These are phyloP conservation scores for Penicillium robsamsonii DNA, from an alignment of 495 filamentous ascomycete species.

Conservation along the genomic window DNA sequence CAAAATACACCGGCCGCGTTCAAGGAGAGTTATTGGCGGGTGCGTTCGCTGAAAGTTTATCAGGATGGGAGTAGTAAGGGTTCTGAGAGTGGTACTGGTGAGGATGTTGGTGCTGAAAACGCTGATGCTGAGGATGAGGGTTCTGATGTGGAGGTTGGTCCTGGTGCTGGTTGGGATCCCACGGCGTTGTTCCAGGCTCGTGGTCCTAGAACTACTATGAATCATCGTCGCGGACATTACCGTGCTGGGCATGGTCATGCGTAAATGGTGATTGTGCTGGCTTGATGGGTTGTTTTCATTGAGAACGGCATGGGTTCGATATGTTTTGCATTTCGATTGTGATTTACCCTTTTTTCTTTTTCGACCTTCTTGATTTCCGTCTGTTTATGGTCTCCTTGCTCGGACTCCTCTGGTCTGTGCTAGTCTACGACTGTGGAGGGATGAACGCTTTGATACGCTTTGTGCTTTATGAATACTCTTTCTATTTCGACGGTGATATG, in stretches of 20 bases:
- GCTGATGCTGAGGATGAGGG: background rate
- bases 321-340: slow-evolving; percentile 3
- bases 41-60: slow-evolving; percentile 65
- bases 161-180: background rate
- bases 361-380: background rate
- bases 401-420: background rate
- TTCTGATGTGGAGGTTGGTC: too few species aligned
- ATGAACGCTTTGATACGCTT: slow-evolving; percentile 1
- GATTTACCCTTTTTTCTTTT: background rate
- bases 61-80: slow-evolving; percentile 15
- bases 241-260: slow-evolving; percentile 4
- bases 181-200: background rate
- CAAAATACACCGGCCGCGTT: slow-evolving; percentile 62
- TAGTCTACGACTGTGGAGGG: slow-evolving; percentile 1
- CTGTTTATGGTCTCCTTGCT: background rate
- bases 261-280: background rate
- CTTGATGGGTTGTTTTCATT: background rate
- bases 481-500: background rate
- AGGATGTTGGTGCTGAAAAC: background rate
- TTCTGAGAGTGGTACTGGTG: background rate
- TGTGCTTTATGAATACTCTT: slow-evolving; percentile 5
- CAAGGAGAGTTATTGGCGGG: slow-evolving; percentile 61
- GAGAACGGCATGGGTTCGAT: background rate
- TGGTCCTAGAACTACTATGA: slow-evolving; percentile 9
- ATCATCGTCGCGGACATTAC: slow-evolving; percentile 16